These are phyloP conservation scores for Candida railenensis DNA, from an alignment of 805 yeast species.

Conservation along the genomic window DNA sequence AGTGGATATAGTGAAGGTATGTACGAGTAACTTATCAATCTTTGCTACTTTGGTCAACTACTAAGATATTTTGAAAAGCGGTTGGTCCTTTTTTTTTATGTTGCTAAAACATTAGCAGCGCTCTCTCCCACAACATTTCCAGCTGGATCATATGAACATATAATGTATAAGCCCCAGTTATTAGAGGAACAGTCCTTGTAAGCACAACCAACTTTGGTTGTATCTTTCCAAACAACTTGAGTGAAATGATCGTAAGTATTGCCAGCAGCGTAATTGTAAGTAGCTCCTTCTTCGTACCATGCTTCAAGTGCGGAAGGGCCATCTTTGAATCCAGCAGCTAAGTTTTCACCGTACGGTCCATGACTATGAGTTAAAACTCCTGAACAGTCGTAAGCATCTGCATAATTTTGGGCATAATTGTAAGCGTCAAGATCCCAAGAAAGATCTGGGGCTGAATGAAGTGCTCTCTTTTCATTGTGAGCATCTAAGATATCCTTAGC, in stretches of 20 bases:
- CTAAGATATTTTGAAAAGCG: no score
- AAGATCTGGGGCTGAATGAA: constrained; percentile 27
- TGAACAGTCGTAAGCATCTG: constrained; percentile 36
- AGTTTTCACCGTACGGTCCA: constrained; percentile 37
- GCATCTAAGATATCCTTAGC: constrained; percentile 30
- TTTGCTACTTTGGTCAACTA: no score
- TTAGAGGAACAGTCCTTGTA: constrained; percentile 29
- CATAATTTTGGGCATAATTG: constrained; percentile 32
- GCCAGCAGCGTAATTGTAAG: constrained; percentile 23
- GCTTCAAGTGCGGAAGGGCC: constrained; percentile 32
- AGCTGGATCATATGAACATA: constrained; percentile 34
- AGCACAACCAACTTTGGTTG: constrained; percentile 31
- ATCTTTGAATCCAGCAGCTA: constrained; percentile 31
- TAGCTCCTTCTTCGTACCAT: constrained; percentile 34
- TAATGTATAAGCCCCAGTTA: constrained; percentile 31
- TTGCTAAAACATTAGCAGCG: constrained; percentile 20
- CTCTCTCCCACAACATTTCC: constrained; percentile 34
- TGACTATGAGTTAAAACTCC: constrained; percentile 36
- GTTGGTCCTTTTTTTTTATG: no score
- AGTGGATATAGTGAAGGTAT: no score
- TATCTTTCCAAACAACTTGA: constrained; percentile 29
- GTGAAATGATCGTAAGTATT: constrained; percentile 31
- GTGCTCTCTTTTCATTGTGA: constrained; percentile 32
- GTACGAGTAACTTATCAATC: no score
- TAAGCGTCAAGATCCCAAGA: constrained; percentile 33